Evolutionary conservation across 371 early-diverging fungal genomes (phyloP), one percentile per base, ranked within the genome.

Genomic region (Mortierella sp.): DNA sequence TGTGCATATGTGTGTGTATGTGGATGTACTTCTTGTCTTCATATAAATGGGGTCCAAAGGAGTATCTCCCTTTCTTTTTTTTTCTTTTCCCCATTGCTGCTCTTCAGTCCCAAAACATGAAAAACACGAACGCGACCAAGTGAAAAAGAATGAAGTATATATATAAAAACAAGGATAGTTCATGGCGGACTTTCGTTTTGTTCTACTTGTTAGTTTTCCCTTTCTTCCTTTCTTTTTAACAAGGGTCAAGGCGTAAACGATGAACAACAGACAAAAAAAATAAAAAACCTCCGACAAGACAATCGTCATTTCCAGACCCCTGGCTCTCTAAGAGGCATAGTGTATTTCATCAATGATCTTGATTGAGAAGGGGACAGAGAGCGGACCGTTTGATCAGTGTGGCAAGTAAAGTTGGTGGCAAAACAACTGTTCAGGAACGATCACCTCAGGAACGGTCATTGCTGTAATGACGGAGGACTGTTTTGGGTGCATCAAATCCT

Each of bases 191-290:
- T 68, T 68, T 68, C 9, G 34, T 13, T 9, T 16, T 50, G 50
- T 14, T n/a, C n/a, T 55, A 24, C 6, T n/a, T 24, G 55, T 55
- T 55, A 50, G 14, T 3, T 50, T 50, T 50, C 50, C 50, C 50
- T 48, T 50, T 50, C 50, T 16, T 16, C 16, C 3, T 14, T 50
- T 50, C 5, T 55, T n/a, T n/a, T 42, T 21, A 3, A 24, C 38
- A 68, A 68, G 11, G 68, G 68, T 68, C 68, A 68, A 68, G 68
- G 68, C 68, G 68, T 21, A n/a, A n/a, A 14, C 50, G 50, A 50
- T 38, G 68, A 24, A 68, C 38, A 0, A 42, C 21, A n/a, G n/a
- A 63, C 16, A 63, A 34, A 34, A 63, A 38, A 31, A 28, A 65
- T 2, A 8, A 31, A 13, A 42, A 65, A 24, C 68, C 68, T 65